phyloP scores from a whole-genome alignment of 768 basidiomycete genomes.

The Lactifluus subvellereus region DNA sequence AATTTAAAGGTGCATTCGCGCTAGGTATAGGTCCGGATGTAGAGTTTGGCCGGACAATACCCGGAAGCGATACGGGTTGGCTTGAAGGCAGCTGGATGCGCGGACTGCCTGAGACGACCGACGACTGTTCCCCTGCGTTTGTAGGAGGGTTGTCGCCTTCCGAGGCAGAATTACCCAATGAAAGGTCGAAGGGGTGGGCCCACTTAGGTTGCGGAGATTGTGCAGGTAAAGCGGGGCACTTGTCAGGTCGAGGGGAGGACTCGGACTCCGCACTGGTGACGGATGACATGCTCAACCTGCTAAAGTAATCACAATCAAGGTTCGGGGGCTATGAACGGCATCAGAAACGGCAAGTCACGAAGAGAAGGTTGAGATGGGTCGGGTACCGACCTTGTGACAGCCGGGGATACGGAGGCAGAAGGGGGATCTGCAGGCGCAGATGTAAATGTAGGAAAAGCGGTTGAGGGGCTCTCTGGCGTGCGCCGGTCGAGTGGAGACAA shows the following conservation, averaged over 20 bases:
- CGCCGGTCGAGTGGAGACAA: constrained; percentile 15
- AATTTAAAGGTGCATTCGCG: constrained; percentile 46
- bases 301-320: constrained; percentile 37
- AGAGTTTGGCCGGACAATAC: constrained; percentile 24
- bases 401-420: constrained; percentile 24
- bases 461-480: constrained; percentile 7
- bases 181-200: constrained; percentile 32
- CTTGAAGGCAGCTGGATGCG: constrained; percentile 66
- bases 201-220: constrained; percentile 41
- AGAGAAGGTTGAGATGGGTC: background rate
- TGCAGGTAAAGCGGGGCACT: constrained; percentile 50
- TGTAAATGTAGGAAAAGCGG: constrained; percentile 16
- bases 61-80: constrained; percentile 20
- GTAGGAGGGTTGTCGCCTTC: constrained; percentile 25
- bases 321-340: constrained; percentile 33
- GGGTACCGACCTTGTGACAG: constrained; percentile 22
- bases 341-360: constrained; percentile 7
- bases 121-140: constrained; percentile 33
- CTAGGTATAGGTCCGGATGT: constrained; percentile 23
- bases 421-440: constrained; percentile 13
- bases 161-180: constrained; percentile 28
- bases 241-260: constrained; percentile 53
- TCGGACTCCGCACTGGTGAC: constrained; percentile 70
- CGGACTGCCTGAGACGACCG: constrained; percentile 39
- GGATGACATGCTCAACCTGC: constrained; percentile 73